A percentile compares a stretch with the other conserved stretches of the same genome.
These are phyloP conservation scores for Dendrobium catenatum DNA, from an alignment of 106 monocot species.

Conservation along the genomic window DNA sequence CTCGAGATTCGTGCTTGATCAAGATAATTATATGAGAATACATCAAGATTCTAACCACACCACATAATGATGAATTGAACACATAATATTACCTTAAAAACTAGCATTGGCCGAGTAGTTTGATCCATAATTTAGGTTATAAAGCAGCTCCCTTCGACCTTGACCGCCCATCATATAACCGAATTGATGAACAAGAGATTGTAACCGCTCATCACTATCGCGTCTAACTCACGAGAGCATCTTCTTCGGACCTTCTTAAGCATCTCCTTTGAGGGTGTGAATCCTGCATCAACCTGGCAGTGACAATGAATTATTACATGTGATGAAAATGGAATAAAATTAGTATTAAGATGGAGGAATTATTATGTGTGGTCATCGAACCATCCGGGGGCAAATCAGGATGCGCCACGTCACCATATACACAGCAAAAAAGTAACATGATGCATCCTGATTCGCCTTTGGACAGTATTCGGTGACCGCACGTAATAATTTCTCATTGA, in stretches of 20 bases:
- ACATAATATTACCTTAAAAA: not conserved
- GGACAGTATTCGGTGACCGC: no score
- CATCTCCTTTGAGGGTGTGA: slow-evolving; percentile 51
- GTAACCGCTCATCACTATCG: slow-evolving; percentile 41
- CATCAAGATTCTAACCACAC: no score
- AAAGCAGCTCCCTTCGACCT: slow-evolving; percentile 63
- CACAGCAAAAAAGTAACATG: no score
- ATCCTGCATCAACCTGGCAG: slow-evolving; percentile 42
- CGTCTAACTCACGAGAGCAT: slow-evolving; percentile 54
- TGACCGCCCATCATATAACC: slow-evolving; percentile 49
- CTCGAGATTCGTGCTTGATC: no score
- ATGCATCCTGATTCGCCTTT: no score
- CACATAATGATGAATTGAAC: not conserved
- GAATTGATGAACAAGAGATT: slow-evolving; percentile 34
- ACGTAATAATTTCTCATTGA: no score
- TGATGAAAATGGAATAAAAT: not conserved
- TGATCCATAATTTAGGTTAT: slow-evolving; percentile 38
- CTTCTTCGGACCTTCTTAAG: slow-evolving; percentile 52
- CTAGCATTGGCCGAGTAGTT: slow-evolving; percentile 25
- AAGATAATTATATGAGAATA: no score
- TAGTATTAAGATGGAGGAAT: no score
- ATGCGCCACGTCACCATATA: no score
- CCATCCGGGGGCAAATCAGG: no score
- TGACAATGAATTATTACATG: not conserved
- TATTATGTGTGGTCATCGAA: no score